Conservation (phyloP, 2,329 filamentous ascomycete genomes). For the Leptosphaerulina australis region DNA sequence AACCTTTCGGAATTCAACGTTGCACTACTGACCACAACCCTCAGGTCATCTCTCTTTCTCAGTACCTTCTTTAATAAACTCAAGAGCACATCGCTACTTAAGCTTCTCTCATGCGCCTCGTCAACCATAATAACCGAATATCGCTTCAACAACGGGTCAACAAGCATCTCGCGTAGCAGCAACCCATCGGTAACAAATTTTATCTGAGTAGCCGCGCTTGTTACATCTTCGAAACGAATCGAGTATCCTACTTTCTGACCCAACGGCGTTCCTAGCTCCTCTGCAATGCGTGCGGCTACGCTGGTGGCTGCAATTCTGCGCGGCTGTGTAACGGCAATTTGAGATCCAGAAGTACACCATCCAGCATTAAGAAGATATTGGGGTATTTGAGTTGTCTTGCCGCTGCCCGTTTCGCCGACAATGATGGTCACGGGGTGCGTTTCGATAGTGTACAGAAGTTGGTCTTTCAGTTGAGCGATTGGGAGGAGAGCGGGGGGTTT, state of each 20-base stretch:
- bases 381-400: slow-evolving; percentile 87
- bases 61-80: slow-evolving; percentile 90
- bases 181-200: slow-evolving; percentile 96
- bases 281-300: slow-evolving; percentile 84
- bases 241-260: slow-evolving; percentile 90
- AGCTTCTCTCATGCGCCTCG: slow-evolving; percentile 91
- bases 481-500: slow-evolving; percentile 84
- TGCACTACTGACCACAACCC: slow-evolving; percentile 90
- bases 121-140: slow-evolving; percentile 99
- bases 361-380: slow-evolving; percentile 87
- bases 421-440: slow-evolving; percentile 84
- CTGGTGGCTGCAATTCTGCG: slow-evolving; percentile 89
- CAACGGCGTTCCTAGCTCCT: slow-evolving; percentile 83
- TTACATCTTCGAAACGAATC: slow-evolving; percentile 89
- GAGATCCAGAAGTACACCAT: slow-evolving; percentile 83
- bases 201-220: slow-evolving; percentile 81
- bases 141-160: slow-evolving; percentile 86
- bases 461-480: slow-evolving; percentile 81
- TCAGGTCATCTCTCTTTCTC: slow-evolving; percentile 77
- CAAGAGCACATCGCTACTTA: slow-evolving; percentile 89
- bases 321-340: slow-evolving; percentile 91
- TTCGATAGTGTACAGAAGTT: slow-evolving; percentile 84
- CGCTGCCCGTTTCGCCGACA: slow-evolving; percentile 88
- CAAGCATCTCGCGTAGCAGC: slow-evolving; percentile 86
- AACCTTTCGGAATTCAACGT: slow-evolving; percentile 91